Percentiles rank a stretch among this genome's conserved stretches.
Conservation (phyloP, 345 rosid species). For the Arabis hirsuta region DNA sequence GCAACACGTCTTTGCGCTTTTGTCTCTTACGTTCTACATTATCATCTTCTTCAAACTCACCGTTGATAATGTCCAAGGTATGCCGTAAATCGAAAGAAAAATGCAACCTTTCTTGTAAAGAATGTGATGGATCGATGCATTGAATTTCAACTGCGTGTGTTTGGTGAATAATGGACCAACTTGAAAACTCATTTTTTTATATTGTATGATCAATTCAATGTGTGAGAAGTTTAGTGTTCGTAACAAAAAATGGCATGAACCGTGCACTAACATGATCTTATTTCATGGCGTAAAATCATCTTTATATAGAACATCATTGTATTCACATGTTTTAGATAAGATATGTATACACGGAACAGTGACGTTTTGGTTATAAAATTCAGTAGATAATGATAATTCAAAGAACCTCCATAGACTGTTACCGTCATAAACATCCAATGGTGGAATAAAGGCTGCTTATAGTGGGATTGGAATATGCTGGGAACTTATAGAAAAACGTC, state of each 20-base stretch:
- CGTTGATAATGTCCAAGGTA: slow-evolving; percentile 33
- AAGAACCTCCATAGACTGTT: slow-evolving; percentile 14
- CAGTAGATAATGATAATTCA: background rate
- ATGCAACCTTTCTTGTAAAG: background rate
- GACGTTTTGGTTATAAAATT: slow-evolving; percentile 16
- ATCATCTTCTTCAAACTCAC: slow-evolving; percentile 72
- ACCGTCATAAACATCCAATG: slow-evolving; percentile 12
- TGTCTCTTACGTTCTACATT: slow-evolving; percentile 76
- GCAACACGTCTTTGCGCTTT: slow-evolving; percentile 82
- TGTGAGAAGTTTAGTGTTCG: background rate
- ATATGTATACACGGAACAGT: slow-evolving; percentile 19
- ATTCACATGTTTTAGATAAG: slow-evolving; percentile 32
- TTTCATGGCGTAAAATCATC: slow-evolving; percentile 16
- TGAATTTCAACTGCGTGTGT: slow-evolving; percentile 4
- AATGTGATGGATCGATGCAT: slow-evolving; percentile 21
- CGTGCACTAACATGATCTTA: slow-evolving; percentile 15
- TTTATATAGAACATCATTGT: slow-evolving; percentile 23
- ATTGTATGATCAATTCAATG: background rate
- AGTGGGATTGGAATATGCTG: slow-evolving; percentile 34
- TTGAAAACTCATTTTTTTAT: background rate
- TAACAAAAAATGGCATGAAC: slow-evolving; percentile 34
- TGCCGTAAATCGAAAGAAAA: background rate
- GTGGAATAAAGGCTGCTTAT: slow-evolving; percentile 39
- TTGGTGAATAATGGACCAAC: slow-evolving; percentile 24
- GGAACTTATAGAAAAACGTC: slow-evolving; percentile 20